Evolutionary conservation across 371 early-diverging fungal genomes (phyloP), one percentile per base, ranked within the genome.

Genomic region (Parasitella parasitica): DNA sequence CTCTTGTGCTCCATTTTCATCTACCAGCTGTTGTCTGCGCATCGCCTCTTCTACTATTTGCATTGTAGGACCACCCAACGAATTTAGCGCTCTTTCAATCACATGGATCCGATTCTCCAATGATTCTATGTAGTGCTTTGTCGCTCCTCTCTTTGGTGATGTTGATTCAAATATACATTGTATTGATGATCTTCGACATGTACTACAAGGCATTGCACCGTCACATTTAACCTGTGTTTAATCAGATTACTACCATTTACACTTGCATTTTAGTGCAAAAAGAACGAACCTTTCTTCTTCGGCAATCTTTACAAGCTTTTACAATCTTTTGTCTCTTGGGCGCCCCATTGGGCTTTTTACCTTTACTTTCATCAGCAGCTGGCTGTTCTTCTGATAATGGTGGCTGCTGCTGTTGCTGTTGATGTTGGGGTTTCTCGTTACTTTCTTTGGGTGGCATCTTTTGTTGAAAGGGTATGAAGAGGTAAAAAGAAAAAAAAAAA

Each of bases 281-380:
- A n/a, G 22, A 9, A 13, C 43, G 18, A 54, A 69, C 69, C 65
- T 69, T 69, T 64, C 69, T 54, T 57, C 69, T 26, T 39, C 69
- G 34, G 28, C 69, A 69, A 53, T 69, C 69, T 61, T 64, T 69
- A 34, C 69, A 69, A n/a, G 69, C 69, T 30, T 63, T 69, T 20
- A 69, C 69, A 4, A 69, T 69, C 32, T 69, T 69, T 58, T 69
- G 64, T 54, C 69, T 53, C 41, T 69, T 69, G 6, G 52, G 61
- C 7, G 34, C 53, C 15, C 43, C 58, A 46, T 6, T 49, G 13
- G 64, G n/a, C 20, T 49, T 62, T 38, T 55, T 62, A 22, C 48
- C 48, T n/a, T 61, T 54, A 16, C 4, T 36, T 7, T 24, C 46
- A 13, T 46, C 46, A 12, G 46, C 24, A 22, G 13, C 24, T 16